Conservation (phyloP, 2,329 filamentous ascomycete genomes). For the Moelleriella libera region DNA sequence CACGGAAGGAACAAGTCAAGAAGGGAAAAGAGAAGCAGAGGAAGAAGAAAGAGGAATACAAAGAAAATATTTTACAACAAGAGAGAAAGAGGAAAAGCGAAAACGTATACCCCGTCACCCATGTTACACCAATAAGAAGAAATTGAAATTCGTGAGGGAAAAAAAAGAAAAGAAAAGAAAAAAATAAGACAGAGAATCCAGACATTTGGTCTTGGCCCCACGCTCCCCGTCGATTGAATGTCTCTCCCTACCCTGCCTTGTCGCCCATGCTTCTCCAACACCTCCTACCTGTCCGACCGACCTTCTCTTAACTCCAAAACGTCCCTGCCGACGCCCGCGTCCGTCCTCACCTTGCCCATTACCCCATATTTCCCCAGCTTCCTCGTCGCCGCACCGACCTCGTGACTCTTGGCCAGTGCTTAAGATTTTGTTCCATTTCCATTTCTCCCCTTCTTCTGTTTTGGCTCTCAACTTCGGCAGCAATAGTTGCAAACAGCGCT, state of each 20-base stretch:
- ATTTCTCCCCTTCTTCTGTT: too few species aligned
- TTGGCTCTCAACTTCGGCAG: too few species aligned
- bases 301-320: background rate
- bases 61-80: too few species aligned
- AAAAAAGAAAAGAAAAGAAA: background rate
- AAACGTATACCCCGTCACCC: background rate
- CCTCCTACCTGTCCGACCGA: background rate
- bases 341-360: constrained; percentile 5
- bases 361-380: constrained; percentile 10
- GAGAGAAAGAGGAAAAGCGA: background rate
- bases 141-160: background rate
- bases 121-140: background rate
- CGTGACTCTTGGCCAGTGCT: background rate
- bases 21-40: background rate
- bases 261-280: background rate
- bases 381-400: constrained; percentile 1
- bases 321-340: constrained; percentile 3
- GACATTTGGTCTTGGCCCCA: too few species aligned
- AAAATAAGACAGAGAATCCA: background rate
- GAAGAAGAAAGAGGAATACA: background rate
- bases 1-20: background rate
- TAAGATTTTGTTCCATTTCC: background rate
- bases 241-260: too few species aligned
- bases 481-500: too few species aligned
- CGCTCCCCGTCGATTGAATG: too few species aligned